These are phyloP conservation scores for Dictyophora rubrovolvata DNA, from an alignment of 768 basidiomycete genomes.

Conservation along the genomic window DNA sequence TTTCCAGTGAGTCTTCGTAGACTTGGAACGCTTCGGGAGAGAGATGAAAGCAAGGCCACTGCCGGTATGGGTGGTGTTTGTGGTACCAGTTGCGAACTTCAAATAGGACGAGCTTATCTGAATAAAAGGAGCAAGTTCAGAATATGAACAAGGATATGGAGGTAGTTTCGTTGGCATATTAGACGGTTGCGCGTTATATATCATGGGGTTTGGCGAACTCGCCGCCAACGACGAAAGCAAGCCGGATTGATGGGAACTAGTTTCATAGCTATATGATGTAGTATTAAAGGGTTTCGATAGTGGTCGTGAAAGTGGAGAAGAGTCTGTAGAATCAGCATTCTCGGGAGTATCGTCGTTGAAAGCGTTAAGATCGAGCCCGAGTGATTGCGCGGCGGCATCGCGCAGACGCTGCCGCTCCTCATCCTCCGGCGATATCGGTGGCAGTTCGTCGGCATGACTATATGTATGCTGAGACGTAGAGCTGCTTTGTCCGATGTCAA, in stretches of 20 bases:
- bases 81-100: conserved; percentile 26
- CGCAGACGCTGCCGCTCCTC: conserved; percentile 50
- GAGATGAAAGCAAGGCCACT: conserved; percentile 26
- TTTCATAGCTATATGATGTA: neutral
- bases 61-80: conserved; percentile 49
- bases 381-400: conserved; percentile 65
- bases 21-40: conserved; percentile 3
- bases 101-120: conserved; percentile 34
- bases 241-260: neutral
- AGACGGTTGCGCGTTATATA: neutral
- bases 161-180: conserved; percentile 24
- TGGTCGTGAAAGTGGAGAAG: neutral
- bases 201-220: neutral
- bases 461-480: neutral
- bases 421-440: neutral
- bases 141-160: conserved; percentile 50
- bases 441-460: neutral
- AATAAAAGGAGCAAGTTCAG: conserved; percentile 40
- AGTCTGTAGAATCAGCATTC: neutral
- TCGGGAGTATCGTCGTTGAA: neutral
- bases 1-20: conserved; percentile 60
- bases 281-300: neutral
- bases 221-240: neutral
- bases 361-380: conserved; percentile 48
- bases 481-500: neutral